phyloP scores from a whole-genome alignment of 805 yeast species.

The Kluyveromyces nonfermentans region DNA sequence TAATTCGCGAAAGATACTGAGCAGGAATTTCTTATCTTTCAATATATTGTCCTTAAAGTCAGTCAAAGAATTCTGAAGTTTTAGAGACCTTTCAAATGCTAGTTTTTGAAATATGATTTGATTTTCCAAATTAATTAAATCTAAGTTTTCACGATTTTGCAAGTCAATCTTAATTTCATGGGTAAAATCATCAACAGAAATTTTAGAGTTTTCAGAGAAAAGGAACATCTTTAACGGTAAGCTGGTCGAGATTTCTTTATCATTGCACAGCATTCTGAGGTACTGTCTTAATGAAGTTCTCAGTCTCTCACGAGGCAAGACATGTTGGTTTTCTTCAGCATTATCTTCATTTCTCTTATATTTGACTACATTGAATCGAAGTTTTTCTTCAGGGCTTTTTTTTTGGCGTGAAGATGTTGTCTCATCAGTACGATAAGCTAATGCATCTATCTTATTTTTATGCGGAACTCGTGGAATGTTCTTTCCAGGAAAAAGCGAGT shows the following conservation, averaged over 20 bases:
- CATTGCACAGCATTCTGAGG: conserved; percentile 41
- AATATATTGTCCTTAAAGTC: conserved; percentile 49
- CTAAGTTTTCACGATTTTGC: conserved; percentile 48
- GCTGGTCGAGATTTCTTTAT: conserved; percentile 47
- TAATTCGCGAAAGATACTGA: conserved; percentile 56
- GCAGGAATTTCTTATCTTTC: conserved; percentile 44
- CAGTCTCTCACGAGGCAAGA: conserved; percentile 62
- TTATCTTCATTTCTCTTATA: conserved; percentile 21
- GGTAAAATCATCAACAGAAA: conserved; percentile 31
- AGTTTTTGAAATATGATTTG: conserved; percentile 68
- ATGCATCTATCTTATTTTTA: conserved; percentile 36
- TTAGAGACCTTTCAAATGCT: conserved; percentile 47
- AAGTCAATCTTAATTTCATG: conserved; percentile 45
- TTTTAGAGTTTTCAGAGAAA: conserved; percentile 5
- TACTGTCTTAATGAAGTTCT: conserved; percentile 73
- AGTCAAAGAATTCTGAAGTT: conserved; percentile 47
- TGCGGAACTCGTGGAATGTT: conserved; percentile 51
- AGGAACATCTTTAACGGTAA: conserved; percentile 47
- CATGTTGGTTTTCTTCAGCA: conserved; percentile 12
- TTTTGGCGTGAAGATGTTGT: neutral
- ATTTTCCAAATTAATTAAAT: conserved; percentile 47
- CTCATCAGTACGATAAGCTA: conserved; percentile 6
- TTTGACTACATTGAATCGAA: conserved; percentile 8
- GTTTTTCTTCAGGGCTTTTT: conserved; percentile 2
- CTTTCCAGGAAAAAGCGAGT: conserved; percentile 57